phyloP scores from a whole-genome alignment of 179 eudicot genomes.

The Vitellaria paradoxa region DNA sequence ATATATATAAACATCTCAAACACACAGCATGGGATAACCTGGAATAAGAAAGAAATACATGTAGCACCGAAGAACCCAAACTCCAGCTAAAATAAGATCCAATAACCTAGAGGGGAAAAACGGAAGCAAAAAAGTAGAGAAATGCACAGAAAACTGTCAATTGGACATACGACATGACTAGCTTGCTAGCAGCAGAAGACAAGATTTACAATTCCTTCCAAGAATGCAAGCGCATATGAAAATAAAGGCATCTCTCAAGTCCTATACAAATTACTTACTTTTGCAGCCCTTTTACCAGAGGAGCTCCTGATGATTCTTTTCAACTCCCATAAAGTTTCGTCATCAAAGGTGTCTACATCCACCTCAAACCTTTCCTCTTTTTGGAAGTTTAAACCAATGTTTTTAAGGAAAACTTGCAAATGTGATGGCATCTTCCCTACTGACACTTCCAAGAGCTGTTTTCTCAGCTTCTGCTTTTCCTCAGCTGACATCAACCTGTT shows the following conservation, averaged over 20 bases:
- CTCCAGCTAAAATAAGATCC: background rate
- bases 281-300: conserved; percentile 17
- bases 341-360: conserved; percentile 28
- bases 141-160: background rate
- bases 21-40: background rate
- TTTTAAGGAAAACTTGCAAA: conserved; percentile 22
- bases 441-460: conserved; percentile 23
- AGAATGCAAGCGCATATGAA: background rate
- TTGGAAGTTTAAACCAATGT: conserved; percentile 22
- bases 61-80: background rate
- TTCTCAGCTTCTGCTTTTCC: conserved; percentile 36
- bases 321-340: conserved; percentile 29
- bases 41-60: too few species aligned
- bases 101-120: background rate
- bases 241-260: background rate
- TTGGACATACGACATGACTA: background rate
- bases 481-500: conserved; percentile 22
- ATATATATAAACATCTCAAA: conserved; percentile 3
- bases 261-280: conserved; percentile 23
- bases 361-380: conserved; percentile 21
- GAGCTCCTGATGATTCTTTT: conserved; percentile 22
- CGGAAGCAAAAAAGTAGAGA: too few species aligned
- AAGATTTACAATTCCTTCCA: background rate
- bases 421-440: conserved; percentile 25
- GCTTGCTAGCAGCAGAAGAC: background rate